Conservation (phyloP, 2,329 filamentous ascomycete genomes). For the Diplodia mutila region DNA sequence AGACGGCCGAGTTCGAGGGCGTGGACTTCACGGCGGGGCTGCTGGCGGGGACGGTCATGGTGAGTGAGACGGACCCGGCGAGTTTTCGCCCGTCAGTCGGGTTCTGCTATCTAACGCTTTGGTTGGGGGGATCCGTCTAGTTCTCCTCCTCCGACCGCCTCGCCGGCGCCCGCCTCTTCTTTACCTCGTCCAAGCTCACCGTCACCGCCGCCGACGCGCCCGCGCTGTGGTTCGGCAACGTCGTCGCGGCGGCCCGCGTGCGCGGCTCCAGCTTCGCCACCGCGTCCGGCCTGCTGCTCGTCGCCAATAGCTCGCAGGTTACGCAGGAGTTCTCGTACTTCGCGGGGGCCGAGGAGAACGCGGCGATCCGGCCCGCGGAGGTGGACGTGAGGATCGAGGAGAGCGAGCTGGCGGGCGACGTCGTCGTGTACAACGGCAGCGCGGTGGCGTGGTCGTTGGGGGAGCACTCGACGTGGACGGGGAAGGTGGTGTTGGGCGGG, state of each 20-base stretch:
- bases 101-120: too few species aligned
- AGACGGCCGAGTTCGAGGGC: slow-evolving; percentile 32
- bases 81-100: too few species aligned
- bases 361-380: slow-evolving; percentile 34
- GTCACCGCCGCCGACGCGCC: slow-evolving; percentile 27
- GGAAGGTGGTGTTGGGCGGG: background rate
- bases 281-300: slow-evolving; percentile 31
- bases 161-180: slow-evolving; percentile 31
- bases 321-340: slow-evolving; percentile 43
- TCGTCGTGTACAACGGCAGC: slow-evolving; percentile 40
- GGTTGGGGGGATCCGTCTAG: too few species aligned
- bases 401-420: slow-evolving; percentile 35
- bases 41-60: slow-evolving; percentile 35
- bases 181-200: slow-evolving; percentile 32
- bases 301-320: slow-evolving; percentile 36
- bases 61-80: background rate
- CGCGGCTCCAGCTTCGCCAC: slow-evolving; percentile 30
- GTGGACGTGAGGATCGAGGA: slow-evolving; percentile 34
- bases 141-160: slow-evolving; percentile 29
- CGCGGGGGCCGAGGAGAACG: slow-evolving; percentile 36
- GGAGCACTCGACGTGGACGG: slow-evolving; percentile 10
- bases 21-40: slow-evolving; percentile 35
- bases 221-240: slow-evolving; percentile 41
- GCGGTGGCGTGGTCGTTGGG: slow-evolving; percentile 22
- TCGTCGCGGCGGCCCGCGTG: slow-evolving; percentile 30